phyloP scores from a whole-genome alignment of 2,329 filamentous ascomycete species.

The Botrytis sinoallii region DNA sequence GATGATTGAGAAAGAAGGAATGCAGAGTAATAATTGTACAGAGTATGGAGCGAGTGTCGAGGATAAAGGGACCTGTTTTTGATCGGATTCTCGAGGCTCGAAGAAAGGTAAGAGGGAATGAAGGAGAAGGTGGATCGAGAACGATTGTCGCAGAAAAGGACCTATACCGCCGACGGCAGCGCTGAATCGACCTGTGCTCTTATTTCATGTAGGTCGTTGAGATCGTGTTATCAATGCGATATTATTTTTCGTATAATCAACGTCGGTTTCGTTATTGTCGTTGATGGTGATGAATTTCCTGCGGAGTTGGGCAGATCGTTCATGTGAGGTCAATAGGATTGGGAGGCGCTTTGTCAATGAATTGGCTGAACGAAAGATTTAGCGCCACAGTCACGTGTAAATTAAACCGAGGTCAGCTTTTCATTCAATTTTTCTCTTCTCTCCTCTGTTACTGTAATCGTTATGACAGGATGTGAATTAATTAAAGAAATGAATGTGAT shows the following conservation, averaged over 20 bases:
- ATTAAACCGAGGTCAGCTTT: background rate
- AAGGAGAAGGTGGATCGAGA: slow-evolving; percentile 22
- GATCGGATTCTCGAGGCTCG: slow-evolving; percentile 17
- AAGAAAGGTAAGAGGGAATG: slow-evolving; percentile 14
- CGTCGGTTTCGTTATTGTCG: slow-evolving; percentile 25
- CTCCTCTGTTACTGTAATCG: background rate
- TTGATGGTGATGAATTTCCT: slow-evolving; percentile 24
- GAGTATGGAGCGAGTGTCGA: slow-evolving; percentile 1
- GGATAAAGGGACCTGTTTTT: slow-evolving; percentile 12
- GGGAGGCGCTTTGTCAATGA: slow-evolving; percentile 12
- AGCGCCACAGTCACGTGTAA: slow-evolving; percentile 5
- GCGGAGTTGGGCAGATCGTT: slow-evolving; percentile 1
- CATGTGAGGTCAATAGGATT: slow-evolving; percentile 14
- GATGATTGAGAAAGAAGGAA: background rate
- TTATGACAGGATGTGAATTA: background rate
- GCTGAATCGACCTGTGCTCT: slow-evolving; percentile 19
- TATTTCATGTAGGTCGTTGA: slow-evolving; percentile 27
- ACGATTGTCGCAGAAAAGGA: slow-evolving; percentile 25
- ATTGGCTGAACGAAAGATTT: background rate
- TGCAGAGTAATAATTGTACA: background rate
- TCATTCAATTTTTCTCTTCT: background rate
- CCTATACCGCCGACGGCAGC: slow-evolving; percentile 27
- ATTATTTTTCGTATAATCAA: slow-evolving; percentile 9
- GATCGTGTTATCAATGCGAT: slow-evolving; percentile 20
- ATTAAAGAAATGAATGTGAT: background rate